These are phyloP conservation scores for Fusarium pseudograminearum DNA, from an alignment of 2,329 filamentous ascomycete genomes.

Conservation along the genomic window DNA sequence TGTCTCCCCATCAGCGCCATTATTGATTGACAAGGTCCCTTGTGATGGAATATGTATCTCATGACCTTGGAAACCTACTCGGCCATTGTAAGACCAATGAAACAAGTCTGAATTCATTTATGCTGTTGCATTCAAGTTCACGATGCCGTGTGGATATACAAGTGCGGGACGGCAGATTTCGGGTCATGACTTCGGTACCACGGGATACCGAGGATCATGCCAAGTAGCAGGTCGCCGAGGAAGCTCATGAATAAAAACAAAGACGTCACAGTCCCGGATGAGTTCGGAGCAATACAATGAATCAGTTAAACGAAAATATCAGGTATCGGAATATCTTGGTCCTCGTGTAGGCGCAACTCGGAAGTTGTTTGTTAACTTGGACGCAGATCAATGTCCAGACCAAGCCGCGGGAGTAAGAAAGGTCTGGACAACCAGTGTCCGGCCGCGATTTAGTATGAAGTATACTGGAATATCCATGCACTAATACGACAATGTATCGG, in stretches of 20 bases:
- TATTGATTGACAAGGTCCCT: background rate
- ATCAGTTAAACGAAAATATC: slow-evolving; percentile 10
- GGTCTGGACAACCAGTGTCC: slow-evolving; percentile 10
- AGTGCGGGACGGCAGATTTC: slow-evolving; percentile 32
- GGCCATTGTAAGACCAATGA: background rate
- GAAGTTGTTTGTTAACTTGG: slow-evolving; percentile 17
- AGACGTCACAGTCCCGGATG: slow-evolving; percentile 40
- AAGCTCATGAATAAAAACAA: slow-evolving; percentile 19
- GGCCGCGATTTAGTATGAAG: background rate
- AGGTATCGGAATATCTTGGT: slow-evolving; percentile 24
- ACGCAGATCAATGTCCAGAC: slow-evolving; percentile 38
- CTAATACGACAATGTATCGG: slow-evolving; percentile 11
- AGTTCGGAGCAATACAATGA: slow-evolving; percentile 27
- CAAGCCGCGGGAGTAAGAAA: slow-evolving; percentile 23
- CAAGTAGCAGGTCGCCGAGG: slow-evolving; percentile 37
- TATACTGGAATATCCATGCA: slow-evolving; percentile 10
- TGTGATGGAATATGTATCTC: background rate
- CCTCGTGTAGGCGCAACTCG: slow-evolving; percentile 42
- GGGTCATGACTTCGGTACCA: slow-evolving; percentile 38
- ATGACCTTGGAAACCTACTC: background rate
- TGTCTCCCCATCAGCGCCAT: background rate
- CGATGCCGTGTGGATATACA: slow-evolving; percentile 23
- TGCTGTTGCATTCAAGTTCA: background rate
- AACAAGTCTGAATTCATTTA: background rate
- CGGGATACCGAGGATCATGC: slow-evolving; percentile 44